Conservation (phyloP, 306 rosid genomes). For the Dalbergia cultrata region DNA sequence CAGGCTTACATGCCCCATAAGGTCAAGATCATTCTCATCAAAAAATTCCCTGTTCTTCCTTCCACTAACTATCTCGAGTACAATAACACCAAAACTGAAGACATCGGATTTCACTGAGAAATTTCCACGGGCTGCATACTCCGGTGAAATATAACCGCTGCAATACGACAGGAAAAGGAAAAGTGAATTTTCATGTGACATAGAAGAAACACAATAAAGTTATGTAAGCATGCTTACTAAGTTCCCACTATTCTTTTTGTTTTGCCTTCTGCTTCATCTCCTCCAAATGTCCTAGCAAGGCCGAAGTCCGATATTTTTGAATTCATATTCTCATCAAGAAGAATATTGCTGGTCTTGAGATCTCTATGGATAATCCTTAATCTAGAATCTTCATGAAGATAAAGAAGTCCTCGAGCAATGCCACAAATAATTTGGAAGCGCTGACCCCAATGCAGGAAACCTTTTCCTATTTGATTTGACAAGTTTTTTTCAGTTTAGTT, state of each 20-base stretch:
- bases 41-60: constrained; percentile 53
- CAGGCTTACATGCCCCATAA: constrained; percentile 65
- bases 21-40: constrained; percentile 49
- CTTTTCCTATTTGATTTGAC: constrained; percentile 45
- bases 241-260: constrained; percentile 66
- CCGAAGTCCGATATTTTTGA: constrained; percentile 81
- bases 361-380: constrained; percentile 66
- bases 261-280: constrained; percentile 52
- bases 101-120: constrained; percentile 66
- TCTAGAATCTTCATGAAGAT: constrained; percentile 72
- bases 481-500: constrained; percentile 6
- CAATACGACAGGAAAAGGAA: background rate
- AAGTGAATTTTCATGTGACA: background rate
- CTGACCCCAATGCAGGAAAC: constrained; percentile 47
- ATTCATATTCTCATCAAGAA: constrained; percentile 60
- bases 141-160: constrained; percentile 76
- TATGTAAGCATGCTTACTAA: constrained; percentile 52
- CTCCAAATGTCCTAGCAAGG: constrained; percentile 59
- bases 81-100: constrained; percentile 67
- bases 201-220: background rate
- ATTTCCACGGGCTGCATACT: constrained; percentile 60
- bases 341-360: constrained; percentile 64
- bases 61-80: constrained; percentile 63
- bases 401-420: constrained; percentile 60
- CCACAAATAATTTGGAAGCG: constrained; percentile 65